Conservation (phyloP, 257 asterid genomes). For the Rehmannia glutinosa region DNA sequence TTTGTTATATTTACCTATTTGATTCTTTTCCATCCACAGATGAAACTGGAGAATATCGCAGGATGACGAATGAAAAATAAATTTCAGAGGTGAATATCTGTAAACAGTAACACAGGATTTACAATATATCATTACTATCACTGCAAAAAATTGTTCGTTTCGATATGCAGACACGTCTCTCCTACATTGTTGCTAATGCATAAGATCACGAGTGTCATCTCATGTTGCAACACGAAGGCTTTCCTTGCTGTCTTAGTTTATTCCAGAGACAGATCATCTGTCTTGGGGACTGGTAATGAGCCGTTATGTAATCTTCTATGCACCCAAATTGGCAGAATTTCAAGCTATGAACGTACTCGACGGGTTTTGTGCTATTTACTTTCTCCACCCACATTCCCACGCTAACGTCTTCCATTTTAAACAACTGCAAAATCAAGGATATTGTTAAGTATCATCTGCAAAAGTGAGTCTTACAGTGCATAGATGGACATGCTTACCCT, state of each 20-base stretch:
- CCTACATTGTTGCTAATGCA: not conserved
- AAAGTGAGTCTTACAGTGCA: not conserved
- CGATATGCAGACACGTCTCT: slow-evolving; percentile 8
- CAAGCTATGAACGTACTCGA: slow-evolving; percentile 79
- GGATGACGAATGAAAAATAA: not conserved
- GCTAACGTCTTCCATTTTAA: slow-evolving; percentile 97
- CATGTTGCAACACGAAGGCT: slow-evolving; percentile 80
- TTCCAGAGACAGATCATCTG: slow-evolving; percentile 92
- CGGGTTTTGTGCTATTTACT: slow-evolving; percentile 50
- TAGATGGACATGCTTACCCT: slow-evolving; percentile 39
- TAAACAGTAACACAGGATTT: slow-evolving; percentile 25
- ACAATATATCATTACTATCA: slow-evolving; percentile 29
- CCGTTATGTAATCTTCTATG: slow-evolving; percentile 69
- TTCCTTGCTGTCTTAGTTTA: slow-evolving; percentile 52
- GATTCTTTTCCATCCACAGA: too few relatives aligned
- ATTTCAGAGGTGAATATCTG: slow-evolving; percentile 13
- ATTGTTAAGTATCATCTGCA: not conserved
- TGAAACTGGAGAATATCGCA: too few relatives aligned
- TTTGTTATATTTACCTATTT: too few relatives aligned
- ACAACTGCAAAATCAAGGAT: slow-evolving; percentile 44
- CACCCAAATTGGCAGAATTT: slow-evolving; percentile 92
- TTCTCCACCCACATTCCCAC: slow-evolving; percentile 97
- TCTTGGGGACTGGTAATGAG: slow-evolving; percentile 91
- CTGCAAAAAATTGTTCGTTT: slow-evolving; percentile 45
- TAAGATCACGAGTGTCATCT: slow-evolving; percentile 47